Conservation (phyloP, 441 rosid species). For the Euphorbia celastroides region DNA sequence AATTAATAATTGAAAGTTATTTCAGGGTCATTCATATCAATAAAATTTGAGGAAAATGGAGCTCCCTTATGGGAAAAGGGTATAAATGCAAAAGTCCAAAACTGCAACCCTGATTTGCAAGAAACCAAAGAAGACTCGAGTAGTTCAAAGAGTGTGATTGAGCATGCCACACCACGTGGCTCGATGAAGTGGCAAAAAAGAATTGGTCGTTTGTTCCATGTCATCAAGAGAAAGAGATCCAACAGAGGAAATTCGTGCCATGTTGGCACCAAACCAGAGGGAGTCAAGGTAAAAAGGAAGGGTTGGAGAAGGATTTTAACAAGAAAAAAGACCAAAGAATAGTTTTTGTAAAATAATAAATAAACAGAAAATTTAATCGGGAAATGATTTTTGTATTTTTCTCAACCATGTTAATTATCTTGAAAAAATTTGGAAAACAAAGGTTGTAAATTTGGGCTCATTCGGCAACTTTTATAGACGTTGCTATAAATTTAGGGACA, state of each 20-base stretch:
- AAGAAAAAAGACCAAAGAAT: conserved; percentile 50
- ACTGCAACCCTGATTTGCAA: conserved; percentile 4
- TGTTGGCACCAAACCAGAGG: conserved; percentile 63
- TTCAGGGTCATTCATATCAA: conserved; percentile 88
- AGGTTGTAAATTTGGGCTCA: no score
- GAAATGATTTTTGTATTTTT: no score
- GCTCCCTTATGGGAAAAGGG: conserved; percentile 82
- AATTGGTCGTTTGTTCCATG: conserved; percentile 77
- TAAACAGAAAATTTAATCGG: no score
- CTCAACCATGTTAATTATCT: no score
- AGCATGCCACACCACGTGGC: conserved; percentile 50
- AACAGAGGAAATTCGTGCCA: conserved; percentile 55
- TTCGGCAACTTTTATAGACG: no score
- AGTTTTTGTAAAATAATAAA: not conserved
- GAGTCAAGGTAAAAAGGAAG: conserved; percentile 54
- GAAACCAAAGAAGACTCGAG: conserved; percentile 13
- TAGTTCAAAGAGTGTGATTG: conserved; percentile 46
- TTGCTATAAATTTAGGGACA: no score
- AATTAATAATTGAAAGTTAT: conserved; percentile 4
- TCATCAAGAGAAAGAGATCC: conserved; percentile 70
- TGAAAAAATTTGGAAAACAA: no score
- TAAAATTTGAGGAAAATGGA: conserved; percentile 81
- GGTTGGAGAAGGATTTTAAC: conserved; percentile 83
- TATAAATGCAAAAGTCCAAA: conserved; percentile 22
- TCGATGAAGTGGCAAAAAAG: conserved; percentile 83